Evolutionary conservation across 2,329 filamentous ascomycete species (phyloP), one percentile per base, ranked within the genome.

Genomic region (Neofusicoccum laricinum): DNA sequence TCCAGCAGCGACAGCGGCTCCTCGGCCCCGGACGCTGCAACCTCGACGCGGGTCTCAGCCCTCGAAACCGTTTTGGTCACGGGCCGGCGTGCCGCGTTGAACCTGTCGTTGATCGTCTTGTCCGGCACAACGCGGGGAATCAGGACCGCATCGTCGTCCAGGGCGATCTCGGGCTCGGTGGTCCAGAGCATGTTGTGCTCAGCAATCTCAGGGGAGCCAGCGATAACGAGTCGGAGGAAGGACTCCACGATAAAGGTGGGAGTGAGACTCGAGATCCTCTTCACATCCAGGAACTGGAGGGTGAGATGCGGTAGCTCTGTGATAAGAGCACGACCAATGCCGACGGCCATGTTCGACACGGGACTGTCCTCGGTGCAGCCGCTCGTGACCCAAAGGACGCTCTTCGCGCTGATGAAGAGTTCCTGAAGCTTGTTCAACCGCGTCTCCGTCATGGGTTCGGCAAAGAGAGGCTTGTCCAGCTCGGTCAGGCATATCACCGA

Each of bases 241-340:
- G 12, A 49, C 40, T 63, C 43, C 2, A 25, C 38, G 17, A 63
- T 17, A 2, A 46, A 2, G 6, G 17, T 40, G 4, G 45, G n/a
- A 19, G 15, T 30, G 15, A 45, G 36, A 2, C 21, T 14, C 0
- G 38, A 21, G 6, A 43, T 10, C 8, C 38, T 49, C 5, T 62
- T 64, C 25, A 71, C 40, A 40, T 73, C 70, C 15, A 73, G 19
- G 36, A 67, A 67, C 32, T 71, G 70, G 8, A 72, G 49, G 1
- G 50, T 63, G 0, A 73, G n/a, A 4, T 68, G 51, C 1, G 64
- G 62, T 14, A 65, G 45, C 57, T 73, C 71, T 12, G 50, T 30
- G 2, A 61, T 36, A 1, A 68, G 59, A 11, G 65, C 32, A 11
- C 72, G 68, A 0, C 67, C 68, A 30, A 72, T 66, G 7, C 68